phyloP scores from a whole-genome alignment of 768 basidiomycete species.

The Nevesoporus exiguus region DNA sequence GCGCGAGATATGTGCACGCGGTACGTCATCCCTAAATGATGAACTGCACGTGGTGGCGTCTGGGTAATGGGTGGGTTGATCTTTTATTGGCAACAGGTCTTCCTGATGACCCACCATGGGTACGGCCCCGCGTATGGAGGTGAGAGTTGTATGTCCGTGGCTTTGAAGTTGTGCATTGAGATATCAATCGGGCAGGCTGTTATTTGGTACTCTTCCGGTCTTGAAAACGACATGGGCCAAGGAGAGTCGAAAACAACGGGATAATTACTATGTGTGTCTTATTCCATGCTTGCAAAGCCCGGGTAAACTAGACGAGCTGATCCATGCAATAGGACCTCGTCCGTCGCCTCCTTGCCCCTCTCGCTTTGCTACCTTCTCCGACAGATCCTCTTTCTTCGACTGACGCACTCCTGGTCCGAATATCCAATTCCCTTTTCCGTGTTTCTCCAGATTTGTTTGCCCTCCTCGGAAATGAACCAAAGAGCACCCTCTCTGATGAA shows the following conservation, averaged over 20 bases:
- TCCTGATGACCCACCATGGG: conserved; percentile 70
- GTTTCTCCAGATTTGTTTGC: conserved; percentile 50
- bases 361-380: conserved; percentile 43
- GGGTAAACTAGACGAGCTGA: conserved; percentile 3
- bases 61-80: neutral
- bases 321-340: conserved; percentile 56
- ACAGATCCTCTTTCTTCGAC: conserved; percentile 35
- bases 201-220: conserved; percentile 59
- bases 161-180: conserved; percentile 4
- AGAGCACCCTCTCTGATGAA: conserved; percentile 28
- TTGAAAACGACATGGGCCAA: conserved; percentile 56
- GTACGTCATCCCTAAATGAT: conserved; percentile 37
- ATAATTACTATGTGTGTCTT: conserved; percentile 67
- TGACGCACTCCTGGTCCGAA: conserved; percentile 49
- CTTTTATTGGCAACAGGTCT: conserved; percentile 46
- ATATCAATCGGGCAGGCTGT: conserved; percentile 39
- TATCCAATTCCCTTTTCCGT: conserved; percentile 53
- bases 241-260: conserved; percentile 57
- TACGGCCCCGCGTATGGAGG: conserved; percentile 79
- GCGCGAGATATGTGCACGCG: conserved; percentile 55
- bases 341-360: conserved; percentile 55
- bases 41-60: neutral
- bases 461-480: conserved; percentile 52
- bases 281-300: neutral
- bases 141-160: conserved; percentile 30